phyloP scores from a whole-genome alignment of 345 rosid species.

The Boechera divaricarpa region DNA sequence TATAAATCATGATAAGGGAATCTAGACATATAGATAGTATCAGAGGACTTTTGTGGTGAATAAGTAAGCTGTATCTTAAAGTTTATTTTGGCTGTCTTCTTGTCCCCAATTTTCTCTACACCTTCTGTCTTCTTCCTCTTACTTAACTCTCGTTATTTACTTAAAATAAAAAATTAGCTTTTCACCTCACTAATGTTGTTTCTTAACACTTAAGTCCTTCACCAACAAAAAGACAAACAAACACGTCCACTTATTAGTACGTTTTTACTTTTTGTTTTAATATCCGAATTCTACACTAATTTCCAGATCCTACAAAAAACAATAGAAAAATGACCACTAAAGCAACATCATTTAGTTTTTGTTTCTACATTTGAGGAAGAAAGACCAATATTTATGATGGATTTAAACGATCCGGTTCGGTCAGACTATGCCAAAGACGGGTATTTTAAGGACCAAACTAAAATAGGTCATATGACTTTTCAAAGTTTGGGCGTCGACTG shows the following conservation, averaged over 20 bases:
- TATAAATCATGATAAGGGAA: constrained; percentile 30
- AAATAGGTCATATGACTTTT: constrained; percentile 4
- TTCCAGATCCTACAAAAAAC: not conserved
- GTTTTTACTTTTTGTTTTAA: constrained; percentile 9
- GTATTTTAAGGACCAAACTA: not conserved
- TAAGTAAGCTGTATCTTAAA: constrained; percentile 39
- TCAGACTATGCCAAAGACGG: constrained; percentile 8
- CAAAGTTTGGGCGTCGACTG: constrained; percentile 22
- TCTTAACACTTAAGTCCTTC: constrained; percentile 25
- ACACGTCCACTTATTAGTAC: constrained; percentile 28
- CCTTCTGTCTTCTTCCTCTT: constrained; percentile 44
- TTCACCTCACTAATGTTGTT: constrained; percentile 29
- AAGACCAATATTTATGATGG: constrained; percentile 11
- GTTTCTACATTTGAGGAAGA: not conserved
- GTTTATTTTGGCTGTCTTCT: constrained; percentile 47
- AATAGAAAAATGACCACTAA: constrained; percentile 1
- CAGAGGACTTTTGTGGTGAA: constrained; percentile 38
- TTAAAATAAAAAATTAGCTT: constrained; percentile 15
- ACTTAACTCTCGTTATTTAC: constrained; percentile 24
- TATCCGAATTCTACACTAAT: constrained; percentile 6
- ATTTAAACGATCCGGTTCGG: not conserved
- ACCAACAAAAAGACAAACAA: constrained; percentile 37
- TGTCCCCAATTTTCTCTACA: constrained; percentile 48
- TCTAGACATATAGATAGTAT: constrained; percentile 36
- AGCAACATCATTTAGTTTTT: not conserved